Percentiles rank a stretch among this genome's conserved stretches.
Conservation (phyloP, 805 yeast species). For the Metschnikowia borealis region DNA sequence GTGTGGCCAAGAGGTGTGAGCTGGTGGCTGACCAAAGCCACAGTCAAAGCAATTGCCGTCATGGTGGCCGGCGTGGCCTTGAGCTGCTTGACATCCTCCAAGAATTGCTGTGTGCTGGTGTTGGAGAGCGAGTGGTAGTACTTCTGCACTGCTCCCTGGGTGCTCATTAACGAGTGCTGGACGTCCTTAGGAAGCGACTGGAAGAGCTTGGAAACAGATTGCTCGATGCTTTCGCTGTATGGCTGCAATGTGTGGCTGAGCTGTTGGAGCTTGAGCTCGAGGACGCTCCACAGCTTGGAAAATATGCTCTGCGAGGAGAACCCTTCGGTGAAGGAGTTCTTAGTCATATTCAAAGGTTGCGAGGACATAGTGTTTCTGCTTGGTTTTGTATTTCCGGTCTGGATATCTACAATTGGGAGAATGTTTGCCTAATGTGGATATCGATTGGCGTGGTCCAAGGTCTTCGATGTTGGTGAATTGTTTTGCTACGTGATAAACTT, state of each 20-base stretch:
- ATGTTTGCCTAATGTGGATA: too few species aligned
- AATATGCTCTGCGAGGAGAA: not conserved
- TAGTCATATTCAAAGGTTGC: slow-evolving; percentile 1
- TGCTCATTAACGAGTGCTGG: slow-evolving; percentile 1
- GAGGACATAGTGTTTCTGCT: not conserved
- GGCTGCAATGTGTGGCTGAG: slow-evolving; percentile 1
- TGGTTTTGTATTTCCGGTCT: too few species aligned
- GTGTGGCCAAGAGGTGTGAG: not conserved
- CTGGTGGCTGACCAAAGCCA: too few species aligned
- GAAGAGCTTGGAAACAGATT: not conserved
- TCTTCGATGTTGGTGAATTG: not conserved
- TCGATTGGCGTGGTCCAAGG: not conserved
- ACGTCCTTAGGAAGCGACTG: slow-evolving; percentile 4
- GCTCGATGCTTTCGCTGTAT: not conserved
- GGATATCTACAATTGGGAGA: too few species aligned
- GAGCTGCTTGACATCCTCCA: slow-evolving; percentile 27
- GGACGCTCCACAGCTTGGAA: not conserved
- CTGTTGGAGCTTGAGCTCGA: not conserved
- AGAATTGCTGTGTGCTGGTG: slow-evolving; percentile 21
- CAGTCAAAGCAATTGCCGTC: slow-evolving; percentile 10
- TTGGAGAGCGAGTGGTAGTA: slow-evolving; percentile 14
- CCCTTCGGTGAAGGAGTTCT: slow-evolving; percentile 4
- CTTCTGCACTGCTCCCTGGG: slow-evolving; percentile 4
- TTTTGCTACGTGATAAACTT: not conserved
- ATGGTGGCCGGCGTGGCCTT: slow-evolving; percentile 34